A percentile compares a stretch with the other conserved stretches of the same genome.
phyloP scores from a whole-genome alignment of 2,329 filamentous ascomycete genomes.

The Cercospora sojina region DNA sequence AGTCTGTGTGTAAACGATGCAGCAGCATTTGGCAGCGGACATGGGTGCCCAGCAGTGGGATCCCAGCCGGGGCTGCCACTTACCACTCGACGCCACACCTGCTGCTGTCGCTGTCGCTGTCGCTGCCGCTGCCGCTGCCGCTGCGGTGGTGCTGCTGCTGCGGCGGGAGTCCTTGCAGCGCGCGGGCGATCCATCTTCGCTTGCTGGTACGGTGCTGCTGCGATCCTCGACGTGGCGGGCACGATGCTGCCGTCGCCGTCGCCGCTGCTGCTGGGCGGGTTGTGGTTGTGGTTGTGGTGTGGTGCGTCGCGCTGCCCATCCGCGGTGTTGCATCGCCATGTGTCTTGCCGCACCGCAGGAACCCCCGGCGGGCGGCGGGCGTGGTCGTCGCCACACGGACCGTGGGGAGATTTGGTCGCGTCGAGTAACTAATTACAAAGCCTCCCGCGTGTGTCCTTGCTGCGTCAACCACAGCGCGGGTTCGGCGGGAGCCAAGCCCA shows the following conservation, averaged over 20 bases:
- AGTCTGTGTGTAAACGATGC: conserved; percentile 13
- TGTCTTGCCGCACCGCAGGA: not conserved
- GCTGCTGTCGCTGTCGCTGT: not conserved
- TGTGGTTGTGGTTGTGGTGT: not conserved
- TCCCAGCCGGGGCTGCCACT: conserved; percentile 5
- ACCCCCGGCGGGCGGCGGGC: not conserved
- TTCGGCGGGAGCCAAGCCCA: not conserved
- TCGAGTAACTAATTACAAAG: not conserved
- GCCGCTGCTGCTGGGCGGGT: not conserved
- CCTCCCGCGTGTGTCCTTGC: not conserved
- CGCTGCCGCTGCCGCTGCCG: not conserved
- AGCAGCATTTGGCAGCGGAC: conserved; percentile 6
- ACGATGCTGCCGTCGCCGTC: not conserved
- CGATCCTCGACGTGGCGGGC: not conserved
- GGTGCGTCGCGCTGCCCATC: not conserved
- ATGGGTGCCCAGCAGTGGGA: not conserved
- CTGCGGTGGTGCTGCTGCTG: conserved; percentile 8
- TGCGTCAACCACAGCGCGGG: not conserved
- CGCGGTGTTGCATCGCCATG: not conserved
- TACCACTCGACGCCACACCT: conserved; percentile 12
- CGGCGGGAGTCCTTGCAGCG: conserved; percentile 6
- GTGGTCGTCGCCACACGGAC: not conserved
- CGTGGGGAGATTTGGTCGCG: not conserved
- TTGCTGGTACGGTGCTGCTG: not conserved
- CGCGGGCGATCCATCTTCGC: not conserved